phyloP scores from a whole-genome alignment of 225 moss, liverwort and hornwort genomes.

The Anthoceros angustus region DNA sequence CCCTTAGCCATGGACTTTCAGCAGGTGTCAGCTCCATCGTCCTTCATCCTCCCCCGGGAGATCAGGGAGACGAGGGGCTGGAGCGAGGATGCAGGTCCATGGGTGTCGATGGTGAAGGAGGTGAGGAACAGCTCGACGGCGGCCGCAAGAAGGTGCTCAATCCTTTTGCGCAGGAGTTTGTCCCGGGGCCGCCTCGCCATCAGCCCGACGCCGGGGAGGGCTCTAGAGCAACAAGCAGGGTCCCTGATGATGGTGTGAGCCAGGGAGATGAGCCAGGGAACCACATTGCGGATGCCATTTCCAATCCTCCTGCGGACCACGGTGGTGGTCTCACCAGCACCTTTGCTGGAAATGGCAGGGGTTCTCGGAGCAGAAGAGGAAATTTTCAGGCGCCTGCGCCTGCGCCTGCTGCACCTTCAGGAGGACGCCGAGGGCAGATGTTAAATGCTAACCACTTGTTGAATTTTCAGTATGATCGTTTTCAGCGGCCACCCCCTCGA shows the following conservation, averaged over 20 bases:
- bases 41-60: background rate
- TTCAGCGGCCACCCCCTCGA: constrained; percentile 50
- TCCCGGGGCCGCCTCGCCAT: constrained; percentile 41
- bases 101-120: constrained; percentile 16
- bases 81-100: background rate
- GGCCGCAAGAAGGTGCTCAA: constrained; percentile 42
- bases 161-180: constrained; percentile 76
- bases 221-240: constrained; percentile 7
- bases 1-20: constrained; percentile 84
- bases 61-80: background rate
- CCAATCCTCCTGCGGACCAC: background rate
- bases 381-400: constrained; percentile 33
- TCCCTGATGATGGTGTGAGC: constrained; percentile 9
- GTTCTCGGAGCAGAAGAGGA: background rate
- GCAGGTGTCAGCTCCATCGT: constrained; percentile 50
- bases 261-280: background rate
- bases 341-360: background rate
- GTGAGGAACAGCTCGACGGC: constrained; percentile 22
- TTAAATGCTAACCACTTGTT: constrained; percentile 69
- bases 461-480: constrained; percentile 93
- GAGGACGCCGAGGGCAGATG: constrained; percentile 53
- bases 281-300: background rate
- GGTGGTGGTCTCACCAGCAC: background rate
- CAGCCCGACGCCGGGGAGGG: background rate
- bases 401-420: constrained; percentile 32